These are phyloP conservation scores for Trebouxia sp. DNA, from an alignment of 139 green algal species.

Conservation along the genomic window DNA sequence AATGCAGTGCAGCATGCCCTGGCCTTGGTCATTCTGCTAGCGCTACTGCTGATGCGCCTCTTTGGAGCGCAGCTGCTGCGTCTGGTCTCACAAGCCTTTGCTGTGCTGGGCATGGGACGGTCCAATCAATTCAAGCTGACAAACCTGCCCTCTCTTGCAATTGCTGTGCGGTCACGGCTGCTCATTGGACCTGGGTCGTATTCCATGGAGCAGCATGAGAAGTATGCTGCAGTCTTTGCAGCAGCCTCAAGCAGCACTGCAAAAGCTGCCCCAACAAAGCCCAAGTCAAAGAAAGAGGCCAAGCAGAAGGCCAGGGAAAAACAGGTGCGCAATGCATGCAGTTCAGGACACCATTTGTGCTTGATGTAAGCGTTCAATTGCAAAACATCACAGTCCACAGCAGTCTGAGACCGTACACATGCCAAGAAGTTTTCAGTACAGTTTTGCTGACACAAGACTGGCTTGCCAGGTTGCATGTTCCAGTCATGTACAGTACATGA, in stretches of 20 bases:
- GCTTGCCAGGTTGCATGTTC: too few species aligned
- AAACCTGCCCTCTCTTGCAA: slow-evolving; percentile 29
- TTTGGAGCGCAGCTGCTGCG: background rate
- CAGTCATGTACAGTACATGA: too few species aligned
- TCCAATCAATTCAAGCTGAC: background rate
- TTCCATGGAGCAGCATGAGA: slow-evolving; percentile 20
- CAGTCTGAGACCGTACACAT: too few species aligned
- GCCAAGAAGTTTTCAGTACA: too few species aligned
- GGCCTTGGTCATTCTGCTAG: slow-evolving; percentile 16
- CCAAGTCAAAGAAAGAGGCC: background rate
- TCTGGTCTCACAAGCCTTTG: background rate
- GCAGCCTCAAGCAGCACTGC: background rate
- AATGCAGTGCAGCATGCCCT: slow-evolving; percentile 20
- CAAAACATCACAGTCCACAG: too few species aligned
- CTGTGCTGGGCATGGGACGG: slow-evolving; percentile 13
- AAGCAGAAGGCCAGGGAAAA: background rate
- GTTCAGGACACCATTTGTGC: too few species aligned
- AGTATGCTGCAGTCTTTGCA: slow-evolving; percentile 26
- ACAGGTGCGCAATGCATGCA: too few species aligned
- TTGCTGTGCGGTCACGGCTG: slow-evolving; percentile 31
- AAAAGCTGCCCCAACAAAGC: background rate
- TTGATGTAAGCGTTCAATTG: too few species aligned
- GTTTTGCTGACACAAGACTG: too few species aligned
- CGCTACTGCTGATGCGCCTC: background rate
- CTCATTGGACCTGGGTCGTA: slow-evolving; percentile 37